Evolutionary conservation across 2,329 filamentous ascomycete species (phyloP).

Genomic region (Colletotrichum viniferum): DNA sequence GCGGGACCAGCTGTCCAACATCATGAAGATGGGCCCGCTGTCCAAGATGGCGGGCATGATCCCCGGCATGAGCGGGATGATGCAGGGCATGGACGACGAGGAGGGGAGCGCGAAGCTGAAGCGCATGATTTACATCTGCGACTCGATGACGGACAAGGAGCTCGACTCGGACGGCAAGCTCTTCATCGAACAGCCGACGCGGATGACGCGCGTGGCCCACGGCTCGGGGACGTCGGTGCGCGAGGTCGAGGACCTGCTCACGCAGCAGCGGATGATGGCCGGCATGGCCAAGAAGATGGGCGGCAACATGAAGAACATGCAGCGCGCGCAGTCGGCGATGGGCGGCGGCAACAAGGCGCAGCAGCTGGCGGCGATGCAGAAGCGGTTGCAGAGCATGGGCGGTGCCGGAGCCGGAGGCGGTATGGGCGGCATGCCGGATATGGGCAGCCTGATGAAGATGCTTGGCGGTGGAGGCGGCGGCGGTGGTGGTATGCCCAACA

Average conservation of each 20-base stretch:
- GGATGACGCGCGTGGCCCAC: constrained; percentile 89
- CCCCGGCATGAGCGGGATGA: constrained; percentile 90
- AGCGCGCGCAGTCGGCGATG: constrained; percentile 89
- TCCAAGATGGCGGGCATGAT: constrained; percentile 99
- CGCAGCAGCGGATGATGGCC: constrained; percentile 98
- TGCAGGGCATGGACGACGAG: constrained; percentile 96
- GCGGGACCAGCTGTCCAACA: constrained; percentile 93
- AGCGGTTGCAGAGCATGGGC: constrained; percentile 91
- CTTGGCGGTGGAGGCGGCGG: constrained; percentile 75
- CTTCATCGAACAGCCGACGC: constrained; percentile 87
- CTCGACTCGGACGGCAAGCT: constrained; percentile 95
- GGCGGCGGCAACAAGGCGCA: constrained; percentile 89
- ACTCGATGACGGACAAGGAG: constrained; percentile 96
- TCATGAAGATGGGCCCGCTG: constrained; percentile 99
- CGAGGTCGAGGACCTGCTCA: constrained; percentile 96
- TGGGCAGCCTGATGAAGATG: constrained; percentile 87
- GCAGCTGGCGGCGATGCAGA: constrained; percentile 97
- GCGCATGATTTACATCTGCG: constrained; percentile 98
- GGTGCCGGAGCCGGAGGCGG: constrained; percentile 67
- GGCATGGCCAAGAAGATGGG: constrained; percentile 99
- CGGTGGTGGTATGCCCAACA: constrained; percentile 64
- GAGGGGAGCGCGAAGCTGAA: constrained; percentile 93
- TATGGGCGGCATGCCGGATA: constrained; percentile 44
- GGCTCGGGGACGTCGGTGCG: constrained; percentile 89
- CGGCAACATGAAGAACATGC: constrained; percentile 97